A percentile compares a stretch with the other conserved stretches of the same genome.
These are phyloP conservation scores for Farysia itapuensis DNA, from an alignment of 1,284 basidiomycete species.

Conservation along the genomic window DNA sequence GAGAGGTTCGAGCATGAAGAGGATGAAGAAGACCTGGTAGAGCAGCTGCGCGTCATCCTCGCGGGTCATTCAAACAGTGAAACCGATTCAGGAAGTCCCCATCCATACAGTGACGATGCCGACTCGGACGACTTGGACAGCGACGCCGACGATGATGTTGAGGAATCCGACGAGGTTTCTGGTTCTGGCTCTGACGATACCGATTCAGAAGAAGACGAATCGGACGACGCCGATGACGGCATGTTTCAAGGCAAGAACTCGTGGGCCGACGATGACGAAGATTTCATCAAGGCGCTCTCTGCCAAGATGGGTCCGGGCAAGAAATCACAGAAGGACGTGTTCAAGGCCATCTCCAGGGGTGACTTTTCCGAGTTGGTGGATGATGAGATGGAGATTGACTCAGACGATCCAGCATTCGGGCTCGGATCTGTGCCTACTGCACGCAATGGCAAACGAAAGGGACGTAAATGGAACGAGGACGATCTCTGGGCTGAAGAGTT, in stretches of 20 bases:
- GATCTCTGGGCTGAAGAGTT: slow-evolving; percentile 69
- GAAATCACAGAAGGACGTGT: slow-evolving; percentile 67
- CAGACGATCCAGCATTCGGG: slow-evolving; percentile 54
- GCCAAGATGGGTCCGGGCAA: slow-evolving; percentile 27
- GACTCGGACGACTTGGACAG: slow-evolving; percentile 15
- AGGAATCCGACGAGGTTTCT: neutral
- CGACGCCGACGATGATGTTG: slow-evolving; percentile 15
- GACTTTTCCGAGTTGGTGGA: slow-evolving; percentile 68
- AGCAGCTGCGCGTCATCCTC: slow-evolving; percentile 31
- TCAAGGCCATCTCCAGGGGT: slow-evolving; percentile 69
- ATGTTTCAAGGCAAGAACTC: slow-evolving; percentile 60
- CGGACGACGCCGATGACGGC: slow-evolving; percentile 44
- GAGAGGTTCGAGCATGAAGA: slow-evolving; percentile 7
- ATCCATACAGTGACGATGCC: neutral
- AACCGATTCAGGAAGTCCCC: slow-evolving; percentile 5
- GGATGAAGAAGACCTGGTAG: slow-evolving; percentile 15
- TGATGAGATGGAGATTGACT: slow-evolving; percentile 43
- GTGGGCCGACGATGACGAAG: slow-evolving; percentile 71
- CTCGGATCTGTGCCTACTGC: slow-evolving; percentile 31
- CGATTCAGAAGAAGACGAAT: slow-evolving; percentile 8
- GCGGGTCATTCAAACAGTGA: slow-evolving; percentile 18
- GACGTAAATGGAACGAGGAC: slow-evolving; percentile 66
- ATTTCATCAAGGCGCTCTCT: slow-evolving; percentile 66
- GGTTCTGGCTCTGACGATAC: slow-evolving; percentile 1
- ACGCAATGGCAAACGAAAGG: slow-evolving; percentile 34